Evolutionary conservation across 2,329 filamentous ascomycete genomes (phyloP).

Genomic region (Zymoseptoria pseudotritici): DNA sequence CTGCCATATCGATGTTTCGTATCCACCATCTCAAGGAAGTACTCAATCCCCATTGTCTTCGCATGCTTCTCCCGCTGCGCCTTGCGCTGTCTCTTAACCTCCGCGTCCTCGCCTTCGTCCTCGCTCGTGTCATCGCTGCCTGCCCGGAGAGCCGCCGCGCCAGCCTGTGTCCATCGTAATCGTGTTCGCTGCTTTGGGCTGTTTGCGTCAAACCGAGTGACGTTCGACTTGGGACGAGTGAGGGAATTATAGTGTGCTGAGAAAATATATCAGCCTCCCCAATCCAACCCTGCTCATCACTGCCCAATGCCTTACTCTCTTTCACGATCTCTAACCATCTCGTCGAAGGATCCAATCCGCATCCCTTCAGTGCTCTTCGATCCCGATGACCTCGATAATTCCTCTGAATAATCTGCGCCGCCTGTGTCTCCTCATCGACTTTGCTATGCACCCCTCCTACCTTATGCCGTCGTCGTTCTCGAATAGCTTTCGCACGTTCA

Average conservation of each 20-base stretch:
- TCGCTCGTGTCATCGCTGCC: constrained; percentile 57
- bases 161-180: constrained; percentile 68
- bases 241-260: constrained; percentile 47
- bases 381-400: constrained; percentile 71
- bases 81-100: constrained; percentile 36
- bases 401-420: constrained; percentile 38
- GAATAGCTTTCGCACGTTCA: constrained; percentile 21
- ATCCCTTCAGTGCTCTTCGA: constrained; percentile 62
- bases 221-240: constrained; percentile 39
- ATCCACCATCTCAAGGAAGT: constrained; percentile 68
- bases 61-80: constrained; percentile 56
- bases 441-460: constrained; percentile 1
- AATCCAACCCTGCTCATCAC: constrained; percentile 23
- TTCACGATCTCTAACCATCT: constrained; percentile 59
- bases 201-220: constrained; percentile 26
- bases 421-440: constrained; percentile 13
- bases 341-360: constrained; percentile 60
- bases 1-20: constrained; percentile 80
- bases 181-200: constrained; percentile 34
- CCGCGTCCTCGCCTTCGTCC: constrained; percentile 25
- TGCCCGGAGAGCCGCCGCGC: constrained; percentile 62
- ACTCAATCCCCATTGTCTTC: constrained; percentile 76
- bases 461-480: constrained; percentile 7
- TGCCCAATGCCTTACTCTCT: constrained; percentile 26
- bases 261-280: constrained; percentile 17